phyloP scores from a whole-genome alignment of 202 grass and related monocot species.

The Musa balbisiana region DNA sequence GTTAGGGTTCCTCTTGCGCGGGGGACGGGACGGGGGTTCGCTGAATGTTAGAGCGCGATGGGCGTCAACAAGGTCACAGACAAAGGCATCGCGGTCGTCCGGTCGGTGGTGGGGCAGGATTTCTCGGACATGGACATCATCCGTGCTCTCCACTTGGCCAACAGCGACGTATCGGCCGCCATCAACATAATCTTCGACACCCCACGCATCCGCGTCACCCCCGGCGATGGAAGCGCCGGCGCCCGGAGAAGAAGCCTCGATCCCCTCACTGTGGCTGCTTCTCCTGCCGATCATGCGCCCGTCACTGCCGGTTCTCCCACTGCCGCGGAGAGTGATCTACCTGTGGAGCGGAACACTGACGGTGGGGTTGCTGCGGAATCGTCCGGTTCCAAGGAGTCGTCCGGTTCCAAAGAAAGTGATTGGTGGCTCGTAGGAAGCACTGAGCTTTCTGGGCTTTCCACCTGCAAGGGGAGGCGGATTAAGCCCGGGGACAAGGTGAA shows the following conservation, averaged over 20 bases:
- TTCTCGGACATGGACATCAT: constrained; percentile 86
- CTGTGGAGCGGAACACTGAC: background rate
- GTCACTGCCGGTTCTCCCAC: background rate
- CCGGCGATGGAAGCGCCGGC: background rate
- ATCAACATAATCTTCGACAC: constrained; percentile 93
- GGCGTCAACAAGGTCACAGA: constrained; percentile 45
- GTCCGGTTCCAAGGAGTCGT: background rate
- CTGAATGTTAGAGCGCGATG: constrained; percentile 29
- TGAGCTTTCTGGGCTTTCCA: constrained; percentile 64
- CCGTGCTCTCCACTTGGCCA: constrained; percentile 78
- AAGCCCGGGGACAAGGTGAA: constrained; percentile 43
- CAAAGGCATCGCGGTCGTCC: constrained; percentile 56
- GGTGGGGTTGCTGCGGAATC: background rate
- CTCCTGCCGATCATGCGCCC: constrained; percentile 9
- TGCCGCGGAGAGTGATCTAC: background rate
- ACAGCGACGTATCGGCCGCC: constrained; percentile 63
- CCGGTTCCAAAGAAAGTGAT: constrained; percentile 16
- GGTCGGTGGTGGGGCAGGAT: constrained; percentile 56
- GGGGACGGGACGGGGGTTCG: background rate
- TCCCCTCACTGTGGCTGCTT: background rate
- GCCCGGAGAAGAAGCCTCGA: constrained; percentile 4
- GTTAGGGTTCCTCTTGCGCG: background rate
- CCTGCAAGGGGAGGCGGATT: constrained; percentile 73
- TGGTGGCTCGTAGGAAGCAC: constrained; percentile 71
- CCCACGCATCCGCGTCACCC: constrained; percentile 21